Evolutionary conservation across 495 filamentous ascomycete genomes (phyloP).

Genomic region (Penicillium taxi): DNA sequence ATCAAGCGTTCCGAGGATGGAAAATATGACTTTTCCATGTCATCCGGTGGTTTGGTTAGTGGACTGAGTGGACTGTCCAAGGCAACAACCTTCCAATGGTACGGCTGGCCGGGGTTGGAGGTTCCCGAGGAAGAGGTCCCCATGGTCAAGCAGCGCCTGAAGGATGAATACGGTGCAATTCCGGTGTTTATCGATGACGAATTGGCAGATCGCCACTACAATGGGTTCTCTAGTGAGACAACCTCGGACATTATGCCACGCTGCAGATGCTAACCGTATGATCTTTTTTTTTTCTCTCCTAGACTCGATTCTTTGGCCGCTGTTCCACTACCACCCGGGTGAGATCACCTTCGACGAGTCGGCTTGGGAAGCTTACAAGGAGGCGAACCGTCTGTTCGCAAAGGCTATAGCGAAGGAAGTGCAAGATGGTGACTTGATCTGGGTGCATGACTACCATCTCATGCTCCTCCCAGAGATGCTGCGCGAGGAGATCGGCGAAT

Average conservation of each 20-base stretch:
- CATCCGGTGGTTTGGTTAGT: constrained; percentile 87
- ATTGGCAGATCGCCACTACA: constrained; percentile 74
- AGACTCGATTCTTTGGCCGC: constrained; percentile 96
- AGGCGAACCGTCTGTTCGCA: constrained; percentile 85
- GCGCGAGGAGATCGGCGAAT: constrained; percentile 68
- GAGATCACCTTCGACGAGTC: constrained; percentile 96
- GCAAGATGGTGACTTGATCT: constrained; percentile 83
- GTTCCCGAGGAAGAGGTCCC: constrained; percentile 63
- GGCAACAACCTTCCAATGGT: constrained; percentile 91
- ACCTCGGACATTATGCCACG: background rate
- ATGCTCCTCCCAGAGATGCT: constrained; percentile 95
- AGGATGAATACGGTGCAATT: constrained; percentile 63
- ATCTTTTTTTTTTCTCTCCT: background rate
- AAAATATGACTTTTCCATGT: constrained; percentile 83
- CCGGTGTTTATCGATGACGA: constrained; percentile 75
- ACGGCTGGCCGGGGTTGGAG: constrained; percentile 92
- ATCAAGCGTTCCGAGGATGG: constrained; percentile 85
- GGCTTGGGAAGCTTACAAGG: constrained; percentile 84
- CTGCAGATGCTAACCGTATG: background rate
- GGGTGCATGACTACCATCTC: constrained; percentile 97
- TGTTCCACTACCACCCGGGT: constrained; percentile 96
- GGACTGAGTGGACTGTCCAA: constrained; percentile 85
- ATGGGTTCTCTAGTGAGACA: constrained; percentile 74
- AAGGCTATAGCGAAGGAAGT: constrained; percentile 72
- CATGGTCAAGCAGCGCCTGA: constrained; percentile 55